Conservation (phyloP, 164 flowering plant species). For the Nymphaea colorata region DNA sequence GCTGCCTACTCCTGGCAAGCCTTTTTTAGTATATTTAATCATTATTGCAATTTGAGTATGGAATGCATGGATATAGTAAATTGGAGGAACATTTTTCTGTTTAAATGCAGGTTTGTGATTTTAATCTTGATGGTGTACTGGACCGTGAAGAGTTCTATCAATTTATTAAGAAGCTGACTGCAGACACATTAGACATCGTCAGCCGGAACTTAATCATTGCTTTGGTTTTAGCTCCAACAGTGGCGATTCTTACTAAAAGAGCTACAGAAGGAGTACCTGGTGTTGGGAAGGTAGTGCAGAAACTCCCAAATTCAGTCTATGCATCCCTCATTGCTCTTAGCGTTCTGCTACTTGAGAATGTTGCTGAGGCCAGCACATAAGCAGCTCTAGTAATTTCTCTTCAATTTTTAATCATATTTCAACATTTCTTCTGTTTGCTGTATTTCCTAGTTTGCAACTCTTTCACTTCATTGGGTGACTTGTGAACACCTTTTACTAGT, state of each 20-base stretch:
- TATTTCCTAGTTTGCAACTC: no score
- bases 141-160: constrained; percentile 59
- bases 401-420: neutral
- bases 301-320: constrained; percentile 62
- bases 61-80: neutral
- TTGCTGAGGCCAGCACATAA: constrained; percentile 9
- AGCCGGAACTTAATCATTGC: constrained; percentile 68
- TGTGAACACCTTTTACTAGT: neutral
- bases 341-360: constrained; percentile 43
- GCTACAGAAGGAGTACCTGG: constrained; percentile 84
- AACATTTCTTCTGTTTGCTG: neutral
- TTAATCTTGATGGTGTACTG: constrained; percentile 67
- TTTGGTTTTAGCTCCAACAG: constrained; percentile 66
- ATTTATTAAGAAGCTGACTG: constrained; percentile 46
- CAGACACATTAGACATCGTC: constrained; percentile 41
- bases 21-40: no score
- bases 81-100: neutral
- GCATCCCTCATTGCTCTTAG: constrained; percentile 70
- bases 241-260: constrained; percentile 69
- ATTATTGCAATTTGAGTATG: no score
- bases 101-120: constrained; percentile 45
- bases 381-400: neutral
- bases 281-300: constrained; percentile 76
- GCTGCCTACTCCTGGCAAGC: no score
- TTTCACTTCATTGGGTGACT: neutral